Evolutionary conservation across 2,329 filamentous ascomycete genomes (phyloP).

Genomic region (Hymenoscyphus fraxineus): DNA sequence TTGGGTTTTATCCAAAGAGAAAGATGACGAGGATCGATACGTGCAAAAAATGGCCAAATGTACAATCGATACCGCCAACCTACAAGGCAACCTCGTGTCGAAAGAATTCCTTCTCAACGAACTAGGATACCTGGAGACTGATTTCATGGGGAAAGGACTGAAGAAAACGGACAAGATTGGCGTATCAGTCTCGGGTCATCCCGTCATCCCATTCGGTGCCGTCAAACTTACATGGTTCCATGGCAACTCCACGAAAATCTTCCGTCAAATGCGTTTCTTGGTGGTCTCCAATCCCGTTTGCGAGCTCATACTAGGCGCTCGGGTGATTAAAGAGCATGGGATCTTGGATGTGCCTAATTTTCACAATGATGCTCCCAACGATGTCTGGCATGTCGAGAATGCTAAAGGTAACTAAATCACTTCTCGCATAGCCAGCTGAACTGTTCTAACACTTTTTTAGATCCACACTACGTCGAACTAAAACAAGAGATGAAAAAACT

Average conservation of each 20-base stretch:
- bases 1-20: slow-evolving; percentile 23
- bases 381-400: background rate
- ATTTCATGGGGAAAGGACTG: slow-evolving; percentile 1
- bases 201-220: slow-evolving; percentile 7
- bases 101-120: slow-evolving; percentile 6
- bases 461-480: background rate
- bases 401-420: background rate
- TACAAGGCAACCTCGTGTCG: slow-evolving; percentile 15
- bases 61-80: slow-evolving; percentile 12
- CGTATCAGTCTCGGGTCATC: slow-evolving; percentile 7
- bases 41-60: slow-evolving; percentile 6
- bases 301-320: slow-evolving; percentile 17
- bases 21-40: slow-evolving; percentile 39
- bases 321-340: slow-evolving; percentile 11
- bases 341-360: slow-evolving; percentile 13
- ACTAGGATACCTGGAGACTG: slow-evolving; percentile 6
- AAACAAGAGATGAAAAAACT: background rate
- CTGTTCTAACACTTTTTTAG: background rate
- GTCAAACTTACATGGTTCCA: slow-evolving; percentile 16
- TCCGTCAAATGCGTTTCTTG: slow-evolving; percentile 18
- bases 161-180: background rate
- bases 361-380: background rate
- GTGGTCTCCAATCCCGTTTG: slow-evolving; percentile 9
- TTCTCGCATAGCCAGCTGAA: background rate
- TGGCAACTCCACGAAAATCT: slow-evolving; percentile 11